Base-by-base conservation (phyloP, 1,284 basidiomycete species). In the Omphalotus olearius region DNA sequence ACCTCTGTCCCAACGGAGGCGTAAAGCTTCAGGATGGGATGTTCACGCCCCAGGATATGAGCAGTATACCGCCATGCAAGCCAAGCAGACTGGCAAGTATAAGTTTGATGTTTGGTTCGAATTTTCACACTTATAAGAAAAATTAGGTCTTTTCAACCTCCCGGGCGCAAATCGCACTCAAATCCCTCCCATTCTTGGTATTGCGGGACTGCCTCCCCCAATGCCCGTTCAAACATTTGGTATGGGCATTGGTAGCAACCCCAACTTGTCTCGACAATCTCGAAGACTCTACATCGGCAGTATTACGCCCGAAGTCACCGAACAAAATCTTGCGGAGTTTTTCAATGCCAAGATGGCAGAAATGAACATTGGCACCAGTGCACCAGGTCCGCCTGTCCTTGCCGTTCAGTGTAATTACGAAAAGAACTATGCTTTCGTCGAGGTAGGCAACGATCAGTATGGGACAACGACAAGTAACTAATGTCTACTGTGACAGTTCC, bases 301-400 rank as follows among this genome's bases (percentile, higher is more conserved):
- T 72, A 92, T 99, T 60, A 93, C 92, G 1, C 85, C 88, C 13
- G 88, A 91, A 43, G 90, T 95, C 63, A 96, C 88, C 62, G 95
- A 98, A 67, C 82, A 88, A 62, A 91, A 88, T 65, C 74, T 99
- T 43, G 82, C 86, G 16, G 85, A 91, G 45, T 96, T 98, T 75
- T 97, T 98, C 83, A 98, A 98, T 64, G 75, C 78, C 52, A 92
- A 96, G 72, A 98, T 99, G 94, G 82, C 80, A 44, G 93, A 98
- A 69, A 89, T 92, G 79, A 82, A 81, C 53, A 84, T 94, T 55
- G 87, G 88, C 17, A 86, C 85, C n/a, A 84, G 85, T 20, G 80
- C 78, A n/a, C 80, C 85, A 13, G 93, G 91, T 33, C 93, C 95
- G 58, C 91, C 96, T 10, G 92, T 98, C 36, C 78, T 95, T 20